Conservation (phyloP, 116 monocot genomes). For the Dioscorea cayenensis region DNA sequence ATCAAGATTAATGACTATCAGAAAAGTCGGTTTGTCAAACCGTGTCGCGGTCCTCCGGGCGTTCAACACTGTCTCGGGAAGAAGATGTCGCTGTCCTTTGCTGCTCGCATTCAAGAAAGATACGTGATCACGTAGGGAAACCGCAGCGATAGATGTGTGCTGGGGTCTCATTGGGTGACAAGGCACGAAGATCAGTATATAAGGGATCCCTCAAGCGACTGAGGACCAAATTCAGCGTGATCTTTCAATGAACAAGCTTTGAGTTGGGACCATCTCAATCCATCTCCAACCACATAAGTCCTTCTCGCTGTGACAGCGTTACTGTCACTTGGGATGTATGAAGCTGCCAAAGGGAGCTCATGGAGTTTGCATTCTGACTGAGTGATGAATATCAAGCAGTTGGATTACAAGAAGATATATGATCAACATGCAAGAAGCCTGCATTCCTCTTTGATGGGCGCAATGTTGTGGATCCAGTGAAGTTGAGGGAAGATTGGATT, state of each 20-base stretch:
- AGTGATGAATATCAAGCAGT: slow-evolving; percentile 46
- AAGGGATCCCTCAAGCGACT: slow-evolving; percentile 64
- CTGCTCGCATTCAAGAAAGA: slow-evolving; percentile 87
- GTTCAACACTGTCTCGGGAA: slow-evolving; percentile 86
- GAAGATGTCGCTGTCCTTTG: slow-evolving; percentile 72
- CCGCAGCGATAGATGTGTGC: slow-evolving; percentile 68
- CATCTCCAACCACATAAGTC: slow-evolving; percentile 70
- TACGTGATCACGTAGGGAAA: slow-evolving; percentile 72
- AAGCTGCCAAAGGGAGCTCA: slow-evolving; percentile 38
- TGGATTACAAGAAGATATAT: slow-evolving; percentile 40
- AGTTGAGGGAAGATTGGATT: slow-evolving; percentile 44
- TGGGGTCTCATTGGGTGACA: slow-evolving; percentile 62
- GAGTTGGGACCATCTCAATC: slow-evolving; percentile 70
- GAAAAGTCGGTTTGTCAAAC: slow-evolving; percentile 79
- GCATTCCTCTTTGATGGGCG: slow-evolving; percentile 43
- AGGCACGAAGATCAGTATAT: slow-evolving; percentile 60
- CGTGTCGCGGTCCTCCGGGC: slow-evolving; percentile 70
- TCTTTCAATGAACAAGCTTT: slow-evolving; percentile 58
- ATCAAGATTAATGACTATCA: slow-evolving; percentile 87
- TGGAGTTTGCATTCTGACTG: slow-evolving; percentile 47
- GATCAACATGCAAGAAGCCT: slow-evolving; percentile 41
- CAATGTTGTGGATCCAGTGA: slow-evolving; percentile 31
- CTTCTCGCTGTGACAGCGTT: slow-evolving; percentile 46
- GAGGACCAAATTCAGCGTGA: slow-evolving; percentile 70
- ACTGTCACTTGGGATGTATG: slow-evolving; percentile 36